Evolutionary conservation across 1,139 yeast species (phyloP).

Genomic region (Blastobotrys arbuscula): DNA sequence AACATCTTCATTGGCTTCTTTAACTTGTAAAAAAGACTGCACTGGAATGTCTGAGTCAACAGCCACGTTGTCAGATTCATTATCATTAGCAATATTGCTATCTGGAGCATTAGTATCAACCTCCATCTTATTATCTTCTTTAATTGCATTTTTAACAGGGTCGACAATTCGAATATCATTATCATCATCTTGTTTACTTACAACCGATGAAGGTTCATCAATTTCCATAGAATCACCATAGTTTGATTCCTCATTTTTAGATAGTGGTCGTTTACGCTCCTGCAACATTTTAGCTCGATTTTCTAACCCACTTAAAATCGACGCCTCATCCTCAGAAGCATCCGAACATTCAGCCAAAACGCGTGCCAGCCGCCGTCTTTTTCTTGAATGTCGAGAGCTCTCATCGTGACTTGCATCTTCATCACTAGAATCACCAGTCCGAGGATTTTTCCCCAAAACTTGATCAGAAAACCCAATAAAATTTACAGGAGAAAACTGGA

Average conservation of each 20-base stretch:
- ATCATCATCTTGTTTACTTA: not conserved
- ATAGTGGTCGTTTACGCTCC: too few species aligned
- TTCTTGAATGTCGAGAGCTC: not conserved
- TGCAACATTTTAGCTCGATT: not conserved
- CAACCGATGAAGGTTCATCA: not conserved
- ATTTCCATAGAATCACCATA: not conserved
- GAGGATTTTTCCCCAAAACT: conserved; percentile 5
- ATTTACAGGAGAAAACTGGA: conserved; percentile 6
- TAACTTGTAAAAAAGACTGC: not conserved
- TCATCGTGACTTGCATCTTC: not conserved
- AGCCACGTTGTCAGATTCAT: not conserved
- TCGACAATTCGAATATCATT: not conserved
- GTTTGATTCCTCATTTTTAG: too few species aligned
- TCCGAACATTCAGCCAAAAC: not conserved
- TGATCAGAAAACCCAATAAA: conserved; percentile 14
- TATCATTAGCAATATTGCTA: not conserved
- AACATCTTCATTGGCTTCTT: not conserved
- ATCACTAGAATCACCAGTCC: not conserved
- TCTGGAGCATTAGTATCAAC: not conserved
- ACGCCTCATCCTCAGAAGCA: not conserved
- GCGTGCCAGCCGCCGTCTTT: not conserved
- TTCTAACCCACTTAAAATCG: not conserved
- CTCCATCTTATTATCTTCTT: not conserved
- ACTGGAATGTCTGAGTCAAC: not conserved
- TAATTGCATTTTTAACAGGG: not conserved